Base-by-base conservation (phyloP, 306 rosid genomes). In the Heteromeles arbutifolia region DNA sequence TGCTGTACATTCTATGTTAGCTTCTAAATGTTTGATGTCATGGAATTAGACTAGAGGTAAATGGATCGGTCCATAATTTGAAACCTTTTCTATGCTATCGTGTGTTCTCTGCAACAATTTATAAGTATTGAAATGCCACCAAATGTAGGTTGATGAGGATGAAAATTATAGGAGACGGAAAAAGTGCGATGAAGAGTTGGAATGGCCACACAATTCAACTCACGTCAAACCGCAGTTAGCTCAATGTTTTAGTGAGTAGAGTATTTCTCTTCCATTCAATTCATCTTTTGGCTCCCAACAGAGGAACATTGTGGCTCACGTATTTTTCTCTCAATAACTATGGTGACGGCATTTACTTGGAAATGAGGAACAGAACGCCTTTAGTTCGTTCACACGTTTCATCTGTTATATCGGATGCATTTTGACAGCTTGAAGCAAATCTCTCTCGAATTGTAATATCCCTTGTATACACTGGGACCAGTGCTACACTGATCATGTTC, bases 141-240 rank as follows among this genome's bases (percentile, higher is more conserved):
- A 59, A 85, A 75, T 80, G 80, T 83, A 95, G 97, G 97, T 90
- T 80, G 92, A 92, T 70, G 92, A 90, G 85, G 97, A 95, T 87
- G 97, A 90, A 72, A 72, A 85, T 74, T 89, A 84, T 64, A 82
- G 96, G 91, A 90, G 91, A 80, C 85, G 74, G 21, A 86, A 87
- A 76, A 92, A 86, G 81, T 82, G 82, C 76, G 87, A 84, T 29
- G 84, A 83, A 72, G 92, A 92, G 84, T 84, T 85, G 87, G 93
- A 89, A 88, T 85, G 91, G 90, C 82, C 89, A 74, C 88, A 82
- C 79, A 75, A 82, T 90, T 90, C 97, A 87, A 74, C 97, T 85
- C 92, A 78, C 85, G 87, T 89, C 73, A 84, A 90, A 84, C 75
- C 87, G 13, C 96, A 92, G 79, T 79, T 92, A 79, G 84, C 91